These are phyloP conservation scores for Melaleuca quinquenervia DNA, from an alignment of 345 rosid species.

Conservation along the genomic window DNA sequence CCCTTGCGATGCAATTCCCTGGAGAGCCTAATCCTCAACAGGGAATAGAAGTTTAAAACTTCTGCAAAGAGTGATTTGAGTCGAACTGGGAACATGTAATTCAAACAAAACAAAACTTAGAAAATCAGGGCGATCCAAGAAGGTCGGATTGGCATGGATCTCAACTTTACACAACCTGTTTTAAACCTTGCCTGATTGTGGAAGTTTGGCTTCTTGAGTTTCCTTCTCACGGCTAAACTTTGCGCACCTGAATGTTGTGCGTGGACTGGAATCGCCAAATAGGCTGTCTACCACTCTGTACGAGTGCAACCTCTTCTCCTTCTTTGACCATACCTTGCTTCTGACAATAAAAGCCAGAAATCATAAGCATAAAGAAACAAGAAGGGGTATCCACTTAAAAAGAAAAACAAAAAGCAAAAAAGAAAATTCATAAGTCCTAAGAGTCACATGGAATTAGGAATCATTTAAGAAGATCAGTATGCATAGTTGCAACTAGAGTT, in stretches of 20 bases:
- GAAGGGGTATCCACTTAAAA: not conserved
- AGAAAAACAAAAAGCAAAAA: not conserved
- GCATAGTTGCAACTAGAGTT: not conserved
- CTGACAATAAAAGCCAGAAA: constrained; percentile 24
- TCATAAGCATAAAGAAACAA: not conserved
- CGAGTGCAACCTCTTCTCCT: constrained; percentile 90
- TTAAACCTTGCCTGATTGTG: not conserved
- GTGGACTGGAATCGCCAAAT: constrained; percentile 96
- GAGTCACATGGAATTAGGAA: not conserved
- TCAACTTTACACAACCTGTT: not conserved
- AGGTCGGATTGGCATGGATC: not conserved
- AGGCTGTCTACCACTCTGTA: constrained; percentile 89
- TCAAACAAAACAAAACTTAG: not conserved
- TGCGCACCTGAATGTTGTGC: constrained; percentile 92
- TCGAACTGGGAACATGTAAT: not conserved
- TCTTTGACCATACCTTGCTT: constrained; percentile 90
- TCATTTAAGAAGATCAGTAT: not conserved
- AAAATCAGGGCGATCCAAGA: not conserved
- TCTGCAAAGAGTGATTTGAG: not conserved
- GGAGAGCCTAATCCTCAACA: not conserved
- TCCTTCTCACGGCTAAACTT: constrained; percentile 32
- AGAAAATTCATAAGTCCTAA: not conserved
- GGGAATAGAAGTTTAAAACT: not conserved
- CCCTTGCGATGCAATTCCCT: not conserved
- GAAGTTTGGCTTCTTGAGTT: not conserved